Evolutionary conservation across 768 basidiomycete species (phyloP).

Genomic region (Mycena galericulata): DNA sequence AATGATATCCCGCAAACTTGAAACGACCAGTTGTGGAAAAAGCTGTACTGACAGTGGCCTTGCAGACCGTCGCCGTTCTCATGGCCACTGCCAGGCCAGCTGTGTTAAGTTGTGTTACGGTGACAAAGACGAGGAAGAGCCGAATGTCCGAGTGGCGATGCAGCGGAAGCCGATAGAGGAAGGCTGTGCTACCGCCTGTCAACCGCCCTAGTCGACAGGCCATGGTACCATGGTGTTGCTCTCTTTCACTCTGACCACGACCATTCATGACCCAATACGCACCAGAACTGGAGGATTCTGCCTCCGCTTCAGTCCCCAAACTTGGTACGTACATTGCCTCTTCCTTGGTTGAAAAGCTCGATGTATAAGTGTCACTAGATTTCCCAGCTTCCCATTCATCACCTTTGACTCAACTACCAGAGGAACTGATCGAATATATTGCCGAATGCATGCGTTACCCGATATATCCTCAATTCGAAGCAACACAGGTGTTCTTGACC

Average conservation of each 20-base stretch:
- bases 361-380: neutral
- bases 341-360: neutral
- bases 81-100: too few relatives aligned
- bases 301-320: neutral
- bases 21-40: too few relatives aligned
- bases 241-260: too few relatives aligned
- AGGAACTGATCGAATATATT: conserved; percentile 42
- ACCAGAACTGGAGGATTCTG: neutral
- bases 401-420: conserved; percentile 36
- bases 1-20: too few relatives aligned
- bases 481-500: conserved; percentile 29
- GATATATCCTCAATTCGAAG: conserved; percentile 32
- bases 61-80: too few relatives aligned
- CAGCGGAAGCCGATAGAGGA: too few relatives aligned
- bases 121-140: too few relatives aligned
- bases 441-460: conserved; percentile 40
- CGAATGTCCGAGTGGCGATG: too few relatives aligned
- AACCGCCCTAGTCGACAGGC: too few relatives aligned
- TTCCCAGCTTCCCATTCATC: neutral
- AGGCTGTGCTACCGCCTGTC: neutral
- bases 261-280: neutral
- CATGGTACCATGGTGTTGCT: too few relatives aligned
- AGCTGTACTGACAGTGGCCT: too few relatives aligned
- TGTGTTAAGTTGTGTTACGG: too few relatives aligned
- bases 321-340: neutral